Conservation (phyloP, 495 filamentous ascomycete species). For the Aspergillus haitiensis region DNA sequence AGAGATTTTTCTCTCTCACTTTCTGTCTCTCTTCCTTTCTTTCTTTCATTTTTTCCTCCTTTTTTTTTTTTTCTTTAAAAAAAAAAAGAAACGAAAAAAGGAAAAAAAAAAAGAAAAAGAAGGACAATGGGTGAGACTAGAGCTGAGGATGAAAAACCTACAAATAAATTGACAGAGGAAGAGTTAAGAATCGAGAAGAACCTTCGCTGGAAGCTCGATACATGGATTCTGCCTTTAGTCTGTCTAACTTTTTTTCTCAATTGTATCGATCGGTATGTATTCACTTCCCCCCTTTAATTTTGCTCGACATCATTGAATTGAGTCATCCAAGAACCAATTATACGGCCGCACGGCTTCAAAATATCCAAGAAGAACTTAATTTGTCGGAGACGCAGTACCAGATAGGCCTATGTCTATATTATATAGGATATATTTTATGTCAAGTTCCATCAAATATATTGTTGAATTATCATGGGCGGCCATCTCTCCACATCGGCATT, state of each 20-base stretch:
- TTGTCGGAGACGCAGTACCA: slow-evolving; percentile 40
- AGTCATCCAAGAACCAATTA: slow-evolving; percentile 39
- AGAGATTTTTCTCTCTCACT: too few relatives aligned
- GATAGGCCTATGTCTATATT: slow-evolving; percentile 40
- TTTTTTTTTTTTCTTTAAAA: too few relatives aligned
- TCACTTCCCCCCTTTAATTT: not conserved
- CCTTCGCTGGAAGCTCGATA: slow-evolving; percentile 43
- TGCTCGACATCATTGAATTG: not conserved
- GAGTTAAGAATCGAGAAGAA: slow-evolving; percentile 37
- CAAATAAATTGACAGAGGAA: slow-evolving; percentile 1
- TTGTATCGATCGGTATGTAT: slow-evolving; percentile 39
- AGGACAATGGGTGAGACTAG: not conserved
- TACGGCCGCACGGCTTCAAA: slow-evolving; percentile 44
- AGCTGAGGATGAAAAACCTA: not conserved
- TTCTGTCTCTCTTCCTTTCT: too few relatives aligned
- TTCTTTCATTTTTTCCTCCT: too few relatives aligned
- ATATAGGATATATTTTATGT: slow-evolving; percentile 43
- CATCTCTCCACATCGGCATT: slow-evolving; percentile 34
- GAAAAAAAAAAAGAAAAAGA: not conserved
- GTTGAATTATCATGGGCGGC: slow-evolving; percentile 44
- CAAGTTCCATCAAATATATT: slow-evolving; percentile 50
- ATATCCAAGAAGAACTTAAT: slow-evolving; percentile 39
- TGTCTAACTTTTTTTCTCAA: slow-evolving; percentile 49
- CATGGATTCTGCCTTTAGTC: slow-evolving; percentile 44
- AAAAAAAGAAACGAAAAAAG: not conserved